Evolutionary conservation across 495 filamentous ascomycete genomes (phyloP), one percentile per base, ranked within the genome.

Genomic region (Patellaria atrata): DNA sequence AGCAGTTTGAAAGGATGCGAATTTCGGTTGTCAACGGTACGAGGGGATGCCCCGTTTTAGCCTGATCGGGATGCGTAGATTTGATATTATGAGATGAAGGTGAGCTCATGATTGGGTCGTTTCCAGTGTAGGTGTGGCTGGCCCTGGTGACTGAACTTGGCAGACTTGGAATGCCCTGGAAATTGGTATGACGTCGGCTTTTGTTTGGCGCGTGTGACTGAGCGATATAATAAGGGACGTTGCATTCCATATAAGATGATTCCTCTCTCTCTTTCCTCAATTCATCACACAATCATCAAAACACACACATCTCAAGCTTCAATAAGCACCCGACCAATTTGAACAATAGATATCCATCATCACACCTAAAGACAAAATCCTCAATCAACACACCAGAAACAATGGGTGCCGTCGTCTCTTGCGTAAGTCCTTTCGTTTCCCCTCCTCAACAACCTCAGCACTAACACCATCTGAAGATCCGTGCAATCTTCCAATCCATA

Each of bases 391-490:
- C 40, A 23, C 44, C 52, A 35, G 42, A 54, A 65, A 81, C 62
- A 53, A 96, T 96, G 87, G 87, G 87, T 63, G 86, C 82, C 62
- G 81, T 94, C 56, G 70, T 91, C 40, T 93, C 84, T 59, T 94
- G 87, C 50, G 87, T 96, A 86, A 47, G 84, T 77, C 38, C 17
- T 35, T 26, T 37, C 13, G 22, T 23, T 33, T 30, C 30, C 20
- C 31, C 30, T 41, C 31, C 14, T 15, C n/a, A 27, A 20, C 27
- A 15, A 10, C 14, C 21, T 20, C 12, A 22, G 14, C 17, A 12
- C 43, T 52, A 43, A 53, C 39, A 39, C 9, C 15, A 15, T 30
- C 28, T 20, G 47, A 52, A 96, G 87, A 75, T 96, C 57, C 46
- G 70, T 54, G 61, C 64, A 57, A 59, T 89, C 62, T 74, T 89